Base-by-base conservation (phyloP, 768 basidiomycete species). In the Tricholoma sp. region DNA sequence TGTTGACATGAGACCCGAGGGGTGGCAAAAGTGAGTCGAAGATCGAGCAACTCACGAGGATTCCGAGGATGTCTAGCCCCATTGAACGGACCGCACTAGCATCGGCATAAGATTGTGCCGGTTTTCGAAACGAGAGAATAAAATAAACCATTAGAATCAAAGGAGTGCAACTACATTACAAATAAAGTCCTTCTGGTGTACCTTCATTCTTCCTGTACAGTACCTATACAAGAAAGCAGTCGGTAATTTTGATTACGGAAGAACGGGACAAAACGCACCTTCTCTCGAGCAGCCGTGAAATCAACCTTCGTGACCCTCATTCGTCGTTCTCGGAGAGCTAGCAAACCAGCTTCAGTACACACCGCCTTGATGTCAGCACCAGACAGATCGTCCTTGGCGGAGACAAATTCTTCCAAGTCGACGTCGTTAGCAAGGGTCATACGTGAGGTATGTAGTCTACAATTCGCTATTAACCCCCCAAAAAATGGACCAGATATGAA, bases 341-440 rank as follows among this genome's bases (percentile, higher is more conserved):
- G 79, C 52, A 99, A 72, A 63, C 97, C 97, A n/a, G 97, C 96
- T 69, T 99, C 97, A 5, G 97, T 98, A 70, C 95, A 98, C 4
- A 98, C 92, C 1, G 96, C 97, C 76, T 98, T 98, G 80, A 99
- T 98, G 67, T 99, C 97, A 2, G 97, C 97, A 47, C 97, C 97
- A 11, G 91, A 93, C 19, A 97, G 75, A 66, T 98, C 96, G 64
- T 99, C 97, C 72, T 98, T 98, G 27, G 89, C 87, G 76, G 89
- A 89, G 56, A 99, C 86, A 66, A 93, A 93, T 71, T 98, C 96
- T 68, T 98, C 96, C 56, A 98, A 76, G 67, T 94, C 94, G 32
- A 98, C 96, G 66, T 96, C 94, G 24, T 83, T 81, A 52, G 74
- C 75, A 56, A 99, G 74, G 64, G 84, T 94, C 97, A 99, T 99